Conservation (phyloP, 495 filamentous ascomycete species). For the Umbilicaria muhlenbergii region DNA sequence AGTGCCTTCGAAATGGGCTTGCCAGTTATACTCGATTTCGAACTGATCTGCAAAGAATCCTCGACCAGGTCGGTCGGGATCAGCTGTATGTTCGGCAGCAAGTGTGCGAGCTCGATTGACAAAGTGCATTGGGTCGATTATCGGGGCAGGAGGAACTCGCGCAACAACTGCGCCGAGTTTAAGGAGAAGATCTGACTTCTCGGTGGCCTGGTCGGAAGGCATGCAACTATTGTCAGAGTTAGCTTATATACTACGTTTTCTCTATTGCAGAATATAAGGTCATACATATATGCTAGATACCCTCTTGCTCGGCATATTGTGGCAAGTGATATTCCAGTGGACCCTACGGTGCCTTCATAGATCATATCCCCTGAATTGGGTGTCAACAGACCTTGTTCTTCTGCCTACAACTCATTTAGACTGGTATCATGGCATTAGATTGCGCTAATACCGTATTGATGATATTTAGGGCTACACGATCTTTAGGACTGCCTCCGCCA, state of each 20-base stretch:
- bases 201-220: slow-evolving; percentile 77
- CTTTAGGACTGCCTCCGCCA: slow-evolving; percentile 90
- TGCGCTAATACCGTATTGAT: slow-evolving; percentile 43
- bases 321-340: slow-evolving; percentile 85
- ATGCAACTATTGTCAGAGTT: slow-evolving; percentile 48
- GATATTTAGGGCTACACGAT: slow-evolving; percentile 83
- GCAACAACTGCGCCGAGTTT: slow-evolving; percentile 86
- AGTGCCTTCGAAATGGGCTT: slow-evolving; percentile 66
- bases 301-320: slow-evolving; percentile 75
- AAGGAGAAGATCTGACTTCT: slow-evolving; percentile 78
- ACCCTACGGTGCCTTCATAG: slow-evolving; percentile 95
- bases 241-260: neutral
- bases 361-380: slow-evolving; percentile 80
- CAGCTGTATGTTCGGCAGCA: slow-evolving; percentile 51
- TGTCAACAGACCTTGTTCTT: slow-evolving; percentile 57
- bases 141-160: slow-evolving; percentile 77
- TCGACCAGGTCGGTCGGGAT: slow-evolving; percentile 27
- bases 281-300: slow-evolving; percentile 78
- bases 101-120: slow-evolving; percentile 81
- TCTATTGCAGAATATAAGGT: neutral
- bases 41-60: slow-evolving; percentile 98
- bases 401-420: slow-evolving; percentile 35
- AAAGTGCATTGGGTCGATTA: slow-evolving; percentile 80
- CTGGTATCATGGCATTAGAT: neutral
- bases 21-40: slow-evolving; percentile 75